Percentiles rank a stretch among this genome's conserved stretches.
phyloP scores from a whole-genome alignment of 305 asterid species.

The Salvia sclarea region DNA sequence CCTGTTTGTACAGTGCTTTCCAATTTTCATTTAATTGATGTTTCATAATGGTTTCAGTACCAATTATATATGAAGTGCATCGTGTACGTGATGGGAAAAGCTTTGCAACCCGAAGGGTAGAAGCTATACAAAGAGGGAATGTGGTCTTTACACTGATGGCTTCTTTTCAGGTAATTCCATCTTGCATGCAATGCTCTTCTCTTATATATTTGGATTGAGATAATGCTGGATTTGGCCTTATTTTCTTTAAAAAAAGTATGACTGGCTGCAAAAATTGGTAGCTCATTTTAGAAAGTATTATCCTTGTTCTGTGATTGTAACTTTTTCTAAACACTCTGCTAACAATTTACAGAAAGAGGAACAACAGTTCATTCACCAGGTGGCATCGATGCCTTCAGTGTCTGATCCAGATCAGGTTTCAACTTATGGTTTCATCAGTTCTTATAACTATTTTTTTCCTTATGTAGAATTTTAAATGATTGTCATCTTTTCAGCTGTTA shows the following conservation, averaged over 20 bases:
- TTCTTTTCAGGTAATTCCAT: conserved; percentile 84
- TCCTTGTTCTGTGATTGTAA: conserved; percentile 24
- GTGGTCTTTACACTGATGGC: conserved; percentile 73
- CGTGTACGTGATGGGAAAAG: conserved; percentile 94
- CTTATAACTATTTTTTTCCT: conserved; percentile 16
- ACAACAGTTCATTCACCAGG: conserved; percentile 84
- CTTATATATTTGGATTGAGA: conserved; percentile 11
- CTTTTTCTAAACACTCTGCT: conserved; percentile 22
- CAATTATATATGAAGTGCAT: conserved; percentile 88
- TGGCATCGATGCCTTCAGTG: conserved; percentile 74
- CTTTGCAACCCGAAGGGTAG: conserved; percentile 96
- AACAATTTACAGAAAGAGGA: conserved; percentile 74
- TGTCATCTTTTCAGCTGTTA: conserved; percentile 62
- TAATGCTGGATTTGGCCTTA: background rate
- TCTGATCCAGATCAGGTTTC: conserved; percentile 82
- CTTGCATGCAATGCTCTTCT: conserved; percentile 25
- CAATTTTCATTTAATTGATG: conserved; percentile 8
- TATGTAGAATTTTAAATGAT: conserved; percentile 24
- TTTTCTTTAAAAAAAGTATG: background rate
- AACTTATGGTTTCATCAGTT: conserved; percentile 22
- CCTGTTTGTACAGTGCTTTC: conserved; percentile 6
- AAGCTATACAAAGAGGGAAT: conserved; percentile 89
- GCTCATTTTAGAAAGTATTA: conserved; percentile 1
- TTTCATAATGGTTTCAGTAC: conserved; percentile 54
- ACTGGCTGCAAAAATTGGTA: background rate